Conservation (phyloP, 805 yeast genomes). For the Blastobotrys muscicola region DNA sequence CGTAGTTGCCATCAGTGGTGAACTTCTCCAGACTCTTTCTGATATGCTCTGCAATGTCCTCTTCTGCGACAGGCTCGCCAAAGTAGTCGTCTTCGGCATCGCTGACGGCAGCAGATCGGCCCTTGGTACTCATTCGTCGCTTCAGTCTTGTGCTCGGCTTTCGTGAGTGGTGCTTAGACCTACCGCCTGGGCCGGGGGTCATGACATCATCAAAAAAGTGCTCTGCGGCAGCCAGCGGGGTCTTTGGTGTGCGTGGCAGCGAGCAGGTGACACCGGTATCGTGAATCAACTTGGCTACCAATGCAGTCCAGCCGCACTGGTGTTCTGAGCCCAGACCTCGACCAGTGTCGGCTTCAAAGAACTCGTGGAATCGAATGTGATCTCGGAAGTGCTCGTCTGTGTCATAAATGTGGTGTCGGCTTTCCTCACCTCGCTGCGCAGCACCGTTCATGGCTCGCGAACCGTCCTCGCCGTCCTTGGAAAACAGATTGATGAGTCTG, state of each 20-base stretch:
- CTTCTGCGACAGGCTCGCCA: constrained; percentile 7
- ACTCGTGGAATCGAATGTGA: constrained; percentile 71
- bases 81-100: constrained; percentile 3
- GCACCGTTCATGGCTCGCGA: constrained; percentile 70
- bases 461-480: constrained; percentile 47
- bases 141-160: constrained; percentile 10
- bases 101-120: constrained; percentile 3
- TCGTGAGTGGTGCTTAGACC: constrained; percentile 16
- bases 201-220: constrained; percentile 29
- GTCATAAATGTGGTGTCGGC: neutral
- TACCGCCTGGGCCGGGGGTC: constrained; percentile 9
- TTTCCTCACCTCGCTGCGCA: neutral
- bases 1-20: too few relatives aligned
- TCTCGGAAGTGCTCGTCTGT: constrained; percentile 53
- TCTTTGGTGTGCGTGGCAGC: constrained; percentile 32
- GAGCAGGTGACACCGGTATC: constrained; percentile 68
- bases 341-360: constrained; percentile 90
- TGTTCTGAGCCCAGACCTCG: constrained; percentile 89
- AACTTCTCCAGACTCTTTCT: constrained; percentile 3
- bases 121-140: constrained; percentile 14
- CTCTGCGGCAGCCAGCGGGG: constrained; percentile 27
- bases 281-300: constrained; percentile 85
- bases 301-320: constrained; percentile 95
- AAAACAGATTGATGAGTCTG: constrained; percentile 70
- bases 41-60: constrained; percentile 15